Evolutionary conservation across 352 stramenopile genomes (phyloP), one percentile per base, ranked within the genome.

Genomic region (Globisporangium emineosum): DNA sequence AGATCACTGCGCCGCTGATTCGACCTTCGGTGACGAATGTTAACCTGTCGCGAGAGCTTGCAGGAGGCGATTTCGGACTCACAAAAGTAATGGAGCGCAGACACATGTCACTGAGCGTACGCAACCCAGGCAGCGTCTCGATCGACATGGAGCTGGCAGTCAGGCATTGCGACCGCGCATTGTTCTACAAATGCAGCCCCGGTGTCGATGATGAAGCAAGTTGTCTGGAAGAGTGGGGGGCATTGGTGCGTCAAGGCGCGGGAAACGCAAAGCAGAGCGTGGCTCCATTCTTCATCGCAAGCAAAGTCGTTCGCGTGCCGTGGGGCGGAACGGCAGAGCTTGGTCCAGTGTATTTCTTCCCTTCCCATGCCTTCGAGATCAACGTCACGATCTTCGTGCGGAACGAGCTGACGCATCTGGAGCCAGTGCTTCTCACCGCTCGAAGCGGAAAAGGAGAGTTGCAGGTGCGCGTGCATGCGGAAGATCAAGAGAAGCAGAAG

Each of bases 381-480:
- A 47, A 63, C 19, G 68, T 68, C 0, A 68, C 32, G 29, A 40
- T 89, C 4, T 91, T 76, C 61, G 70, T 91, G 12, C 82, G 82
- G 29, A 89, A 87, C 51, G 66, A 80, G 43, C 71, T 91, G n/a
- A 83, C 82, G 2, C 82, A 91, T 56, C 79, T 91, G 27, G 82
- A 91, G 54, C 61, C 71, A 13, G 47, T 89, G 6, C 25, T 33
- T 2, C 47, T 91, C 21, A 19, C 65, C 29, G 82, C 76, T 6
- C 60, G 50, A 2, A 88, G 78, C 64, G 82, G 77, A 1, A 68
- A 75, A 64, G 81, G 78, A 4, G 62, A 58, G 2, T 52, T 90
- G 9, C 52, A 51, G 0, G 9, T 88, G 13, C 64, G 40, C 10
- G 29, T 65, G 13, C 13, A 37, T 5, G 13, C 55, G 3, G 47